A percentile compares a stretch with the other conserved stretches of the same genome.
These are phyloP conservation scores for Sphagnum tenellum DNA, from an alignment of 225 moss, liverwort and hornwort genomes.

Conservation along the genomic window DNA sequence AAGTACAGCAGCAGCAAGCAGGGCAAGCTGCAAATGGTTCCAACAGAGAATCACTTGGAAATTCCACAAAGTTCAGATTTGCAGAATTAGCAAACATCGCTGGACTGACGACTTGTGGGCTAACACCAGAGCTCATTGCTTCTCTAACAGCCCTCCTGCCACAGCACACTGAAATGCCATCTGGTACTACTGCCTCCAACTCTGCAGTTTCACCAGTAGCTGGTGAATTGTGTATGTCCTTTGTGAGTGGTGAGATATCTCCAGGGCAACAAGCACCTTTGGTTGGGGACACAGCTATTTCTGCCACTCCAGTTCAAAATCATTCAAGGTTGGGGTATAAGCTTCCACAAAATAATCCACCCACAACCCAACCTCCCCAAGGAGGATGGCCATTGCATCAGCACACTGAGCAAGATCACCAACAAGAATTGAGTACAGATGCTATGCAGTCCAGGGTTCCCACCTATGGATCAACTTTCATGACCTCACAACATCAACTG, in stretches of 20 bases:
- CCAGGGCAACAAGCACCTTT: constrained; percentile 3
- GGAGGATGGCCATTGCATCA: constrained; percentile 18
- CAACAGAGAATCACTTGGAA: background rate
- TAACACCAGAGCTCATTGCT: constrained; percentile 44
- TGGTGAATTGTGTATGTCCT: constrained; percentile 1
- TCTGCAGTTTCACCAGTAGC: constrained; percentile 4
- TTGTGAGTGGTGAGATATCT: constrained; percentile 12
- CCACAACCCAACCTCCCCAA: constrained; percentile 6
- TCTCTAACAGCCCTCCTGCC: constrained; percentile 47
- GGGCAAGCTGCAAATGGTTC: constrained; percentile 1
- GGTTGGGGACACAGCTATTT: constrained; percentile 9
- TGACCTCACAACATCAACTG: background rate
- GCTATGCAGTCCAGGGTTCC: constrained; percentile 8
- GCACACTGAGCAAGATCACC: constrained; percentile 9
- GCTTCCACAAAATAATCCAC: constrained; percentile 12
- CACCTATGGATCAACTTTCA: background rate
- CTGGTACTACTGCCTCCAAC: constrained; percentile 2
- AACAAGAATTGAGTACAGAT: background rate
- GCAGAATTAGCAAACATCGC: constrained; percentile 18
- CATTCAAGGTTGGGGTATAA: constrained; percentile 19
- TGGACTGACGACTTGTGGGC: constrained; percentile 26
- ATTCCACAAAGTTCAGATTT: constrained; percentile 5
- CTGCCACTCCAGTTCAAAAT: constrained; percentile 6
- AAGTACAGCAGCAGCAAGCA: constrained; percentile 1
- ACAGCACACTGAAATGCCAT: constrained; percentile 14